Evolutionary conservation across 2,329 filamentous ascomycete genomes (phyloP).

Genomic region (Zymoseptoria ardabiliae): DNA sequence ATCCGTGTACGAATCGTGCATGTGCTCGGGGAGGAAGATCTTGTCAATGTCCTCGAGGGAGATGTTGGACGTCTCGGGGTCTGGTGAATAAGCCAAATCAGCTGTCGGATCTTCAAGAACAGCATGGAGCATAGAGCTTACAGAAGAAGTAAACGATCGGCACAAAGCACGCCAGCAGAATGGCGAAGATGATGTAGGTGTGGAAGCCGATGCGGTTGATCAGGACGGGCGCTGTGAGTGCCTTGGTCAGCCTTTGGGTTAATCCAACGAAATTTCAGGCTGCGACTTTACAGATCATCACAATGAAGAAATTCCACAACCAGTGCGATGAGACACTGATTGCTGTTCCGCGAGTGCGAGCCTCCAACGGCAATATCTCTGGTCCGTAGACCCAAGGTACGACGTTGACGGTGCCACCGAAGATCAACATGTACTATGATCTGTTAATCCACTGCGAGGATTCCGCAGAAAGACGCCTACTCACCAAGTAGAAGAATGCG

Average conservation of each 20-base stretch:
- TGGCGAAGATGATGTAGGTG: conserved; percentile 26
- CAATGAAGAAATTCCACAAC: conserved; percentile 43
- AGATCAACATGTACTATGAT: conserved; percentile 15
- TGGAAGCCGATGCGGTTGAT: conserved; percentile 25
- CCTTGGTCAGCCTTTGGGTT: conserved; percentile 25
- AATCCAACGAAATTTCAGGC: too few relatives aligned
- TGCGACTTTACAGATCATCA: conserved; percentile 34
- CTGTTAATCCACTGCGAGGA: too few relatives aligned
- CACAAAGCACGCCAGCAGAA: conserved; percentile 24
- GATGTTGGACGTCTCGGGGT: conserved; percentile 20
- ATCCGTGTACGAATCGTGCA: conserved; percentile 7
- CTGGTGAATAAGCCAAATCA: too few relatives aligned
- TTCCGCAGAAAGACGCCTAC: conserved; percentile 12
- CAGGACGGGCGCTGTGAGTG: conserved; percentile 22
- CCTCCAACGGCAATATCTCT: conserved; percentile 44
- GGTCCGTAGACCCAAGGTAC: conserved; percentile 31
- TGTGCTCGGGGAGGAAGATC: conserved; percentile 6
- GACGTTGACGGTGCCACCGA: conserved; percentile 19
- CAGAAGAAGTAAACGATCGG: conserved; percentile 25
- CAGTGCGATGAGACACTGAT: conserved; percentile 42
- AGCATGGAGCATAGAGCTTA: neutral
- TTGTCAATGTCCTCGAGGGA: conserved; percentile 34
- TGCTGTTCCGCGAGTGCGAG: conserved; percentile 40
- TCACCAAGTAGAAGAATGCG: conserved; percentile 41
- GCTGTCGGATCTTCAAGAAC: too few relatives aligned